Conservation (phyloP, 1,284 basidiomycete genomes). For the Malassezia vespertilionis region DNA sequence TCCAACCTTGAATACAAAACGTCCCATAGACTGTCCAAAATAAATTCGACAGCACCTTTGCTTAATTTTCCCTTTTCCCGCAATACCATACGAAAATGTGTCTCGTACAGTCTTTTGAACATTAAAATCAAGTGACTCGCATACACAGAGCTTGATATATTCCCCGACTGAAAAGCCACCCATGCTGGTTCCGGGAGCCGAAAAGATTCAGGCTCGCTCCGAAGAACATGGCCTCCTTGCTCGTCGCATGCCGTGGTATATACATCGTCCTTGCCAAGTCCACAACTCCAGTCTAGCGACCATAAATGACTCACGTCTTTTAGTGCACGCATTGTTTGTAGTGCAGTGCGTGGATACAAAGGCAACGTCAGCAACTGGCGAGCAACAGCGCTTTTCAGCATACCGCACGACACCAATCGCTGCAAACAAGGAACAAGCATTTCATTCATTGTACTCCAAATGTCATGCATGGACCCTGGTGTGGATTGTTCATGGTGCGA, state of each 20-base stretch:
- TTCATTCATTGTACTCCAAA: conserved; percentile 47
- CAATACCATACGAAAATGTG: conserved; percentile 46
- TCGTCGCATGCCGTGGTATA: background rate
- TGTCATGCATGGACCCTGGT: conserved; percentile 22
- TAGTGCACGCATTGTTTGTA: conserved; percentile 47
- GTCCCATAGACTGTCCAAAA: conserved; percentile 48
- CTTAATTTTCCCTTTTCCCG: conserved; percentile 45
- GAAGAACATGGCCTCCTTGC: background rate
- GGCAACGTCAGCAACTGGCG: conserved; percentile 47
- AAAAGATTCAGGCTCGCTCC: conserved; percentile 36
- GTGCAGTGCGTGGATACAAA: conserved; percentile 47
- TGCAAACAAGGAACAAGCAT: conserved; percentile 48
- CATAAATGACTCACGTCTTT: conserved; percentile 45
- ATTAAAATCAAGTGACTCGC: conserved; percentile 47
- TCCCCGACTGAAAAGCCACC: conserved; percentile 46
- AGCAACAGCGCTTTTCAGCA: conserved; percentile 49
- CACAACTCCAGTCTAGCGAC: conserved; percentile 47
- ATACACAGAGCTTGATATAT: conserved; percentile 44
- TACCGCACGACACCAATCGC: conserved; percentile 48
- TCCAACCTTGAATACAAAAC: conserved; percentile 32
- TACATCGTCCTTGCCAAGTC: conserved; percentile 20
- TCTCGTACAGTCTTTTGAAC: conserved; percentile 49
- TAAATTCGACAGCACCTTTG: conserved; percentile 47
- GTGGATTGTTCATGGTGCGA: background rate
- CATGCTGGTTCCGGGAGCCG: conserved; percentile 48